Evolutionary conservation across 495 filamentous ascomycete species (phyloP).

Genomic region (Xylaria sp.): DNA sequence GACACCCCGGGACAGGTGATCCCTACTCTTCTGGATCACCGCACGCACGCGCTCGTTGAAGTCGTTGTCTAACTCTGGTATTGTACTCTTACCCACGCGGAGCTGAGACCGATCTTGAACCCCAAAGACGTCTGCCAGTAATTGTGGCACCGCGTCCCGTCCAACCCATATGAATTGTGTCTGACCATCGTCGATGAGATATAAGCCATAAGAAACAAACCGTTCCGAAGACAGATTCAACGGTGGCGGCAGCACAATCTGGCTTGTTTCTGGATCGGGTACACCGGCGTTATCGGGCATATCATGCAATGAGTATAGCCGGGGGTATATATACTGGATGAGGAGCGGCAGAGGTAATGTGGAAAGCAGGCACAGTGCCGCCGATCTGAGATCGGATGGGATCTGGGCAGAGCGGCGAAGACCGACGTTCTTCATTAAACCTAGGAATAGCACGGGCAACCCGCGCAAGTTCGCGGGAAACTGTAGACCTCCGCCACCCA

Average conservation of each 20-base stretch:
- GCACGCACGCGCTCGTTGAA: constrained; percentile 94
- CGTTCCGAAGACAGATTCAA: constrained; percentile 87
- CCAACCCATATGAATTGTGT: constrained; percentile 98
- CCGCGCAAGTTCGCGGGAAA: constrained; percentile 92
- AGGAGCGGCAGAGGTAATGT: constrained; percentile 90
- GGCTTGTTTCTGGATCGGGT: constrained; percentile 82
- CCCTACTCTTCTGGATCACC: constrained; percentile 88
- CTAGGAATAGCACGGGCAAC: constrained; percentile 88
- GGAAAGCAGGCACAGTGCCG: constrained; percentile 89
- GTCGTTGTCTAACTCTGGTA: constrained; percentile 91
- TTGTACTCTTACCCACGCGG: constrained; percentile 85
- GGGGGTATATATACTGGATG: constrained; percentile 97
- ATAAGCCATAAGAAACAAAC: constrained; percentile 91
- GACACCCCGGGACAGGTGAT: constrained; percentile 81
- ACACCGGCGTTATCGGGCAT: constrained; percentile 95
- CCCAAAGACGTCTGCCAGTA: constrained; percentile 90
- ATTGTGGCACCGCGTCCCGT: constrained; percentile 87
- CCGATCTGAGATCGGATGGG: constrained; percentile 92
- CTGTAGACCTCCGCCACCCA: constrained; percentile 89
- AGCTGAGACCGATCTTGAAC: constrained; percentile 78
- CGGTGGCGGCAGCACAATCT: constrained; percentile 84
- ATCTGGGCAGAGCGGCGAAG: constrained; percentile 96
- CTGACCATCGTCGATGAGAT: constrained; percentile 96
- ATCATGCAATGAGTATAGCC: constrained; percentile 92
- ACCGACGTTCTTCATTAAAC: constrained; percentile 94